Evolutionary conservation across 2,329 filamentous ascomycete species (phyloP).

Genomic region (Fusarium foetens): DNA sequence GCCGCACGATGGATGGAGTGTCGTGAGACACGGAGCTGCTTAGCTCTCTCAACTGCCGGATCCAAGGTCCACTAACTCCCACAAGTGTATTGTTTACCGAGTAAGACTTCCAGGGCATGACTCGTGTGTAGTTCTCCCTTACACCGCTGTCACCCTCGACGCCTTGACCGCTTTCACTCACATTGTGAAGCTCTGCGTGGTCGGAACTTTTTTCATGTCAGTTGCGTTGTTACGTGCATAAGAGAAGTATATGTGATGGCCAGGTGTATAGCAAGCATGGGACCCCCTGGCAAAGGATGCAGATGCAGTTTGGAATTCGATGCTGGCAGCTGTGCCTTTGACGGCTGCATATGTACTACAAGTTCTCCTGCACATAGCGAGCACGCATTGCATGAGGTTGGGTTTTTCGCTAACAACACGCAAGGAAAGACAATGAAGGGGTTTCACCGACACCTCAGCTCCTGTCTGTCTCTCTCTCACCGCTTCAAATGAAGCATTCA

Average conservation of each 20-base stretch:
- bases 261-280: constrained; percentile 11
- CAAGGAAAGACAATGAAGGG: constrained; percentile 4
- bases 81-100: constrained; percentile 16
- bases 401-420: constrained; percentile 7
- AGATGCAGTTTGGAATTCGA: constrained; percentile 26
- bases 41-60: constrained; percentile 28
- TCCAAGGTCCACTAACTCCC: constrained; percentile 24
- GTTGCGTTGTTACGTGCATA: constrained; percentile 28
- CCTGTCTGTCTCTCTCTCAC: constrained; percentile 10
- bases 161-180: constrained; percentile 27
- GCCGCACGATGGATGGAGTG: background rate
- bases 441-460: constrained; percentile 23
- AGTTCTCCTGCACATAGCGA: background rate
- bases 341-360: constrained; percentile 16
- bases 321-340: constrained; percentile 28
- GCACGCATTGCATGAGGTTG: constrained; percentile 17
- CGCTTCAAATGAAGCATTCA: constrained; percentile 18
- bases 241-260: constrained; percentile 19
- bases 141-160: constrained; percentile 20
- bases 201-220: constrained; percentile 15
- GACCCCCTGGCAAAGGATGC: constrained; percentile 2
- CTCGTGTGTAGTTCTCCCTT: constrained; percentile 27
- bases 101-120: constrained; percentile 15
- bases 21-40: background rate
- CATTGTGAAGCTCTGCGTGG: background rate